These are phyloP conservation scores for Knoxdaviesia proteae DNA, from an alignment of 2,329 filamentous ascomycete species.

Conservation along the genomic window DNA sequence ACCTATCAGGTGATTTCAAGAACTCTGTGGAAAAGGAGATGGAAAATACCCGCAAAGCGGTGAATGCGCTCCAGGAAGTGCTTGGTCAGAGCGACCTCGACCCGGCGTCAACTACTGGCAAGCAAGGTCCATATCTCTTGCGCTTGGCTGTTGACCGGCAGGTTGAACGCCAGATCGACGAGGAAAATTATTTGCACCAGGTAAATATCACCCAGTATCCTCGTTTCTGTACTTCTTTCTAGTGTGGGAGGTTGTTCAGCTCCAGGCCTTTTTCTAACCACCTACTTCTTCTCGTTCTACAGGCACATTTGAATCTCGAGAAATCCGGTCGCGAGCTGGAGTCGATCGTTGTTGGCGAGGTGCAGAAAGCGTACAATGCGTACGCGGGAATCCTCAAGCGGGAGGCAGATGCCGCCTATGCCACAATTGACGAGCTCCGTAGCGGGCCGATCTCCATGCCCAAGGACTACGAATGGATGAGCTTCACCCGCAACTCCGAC, in stretches of 20 bases:
- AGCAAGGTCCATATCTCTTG: conserved; percentile 80
- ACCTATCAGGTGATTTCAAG: conserved; percentile 83
- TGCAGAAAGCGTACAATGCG: conserved; percentile 93
- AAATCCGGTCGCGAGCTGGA: conserved; percentile 87
- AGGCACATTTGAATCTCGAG: conserved; percentile 91
- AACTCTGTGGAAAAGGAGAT: conserved; percentile 93
- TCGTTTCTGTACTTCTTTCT: background rate
- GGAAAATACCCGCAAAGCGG: conserved; percentile 59
- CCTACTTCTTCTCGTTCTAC: conserved; percentile 5
- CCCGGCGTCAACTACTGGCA: conserved; percentile 47
- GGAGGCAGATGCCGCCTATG: conserved; percentile 66
- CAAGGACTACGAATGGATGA: conserved; percentile 77
- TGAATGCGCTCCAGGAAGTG: conserved; percentile 62
- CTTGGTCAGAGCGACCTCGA: conserved; percentile 65
- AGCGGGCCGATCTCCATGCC: conserved; percentile 79
- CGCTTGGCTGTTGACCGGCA: conserved; percentile 73
- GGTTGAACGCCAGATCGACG: conserved; percentile 79
- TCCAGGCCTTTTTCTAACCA: background rate
- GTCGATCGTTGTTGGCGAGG: conserved; percentile 88
- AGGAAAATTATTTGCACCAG: conserved; percentile 91
- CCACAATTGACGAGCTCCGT: conserved; percentile 60
- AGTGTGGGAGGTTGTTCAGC: background rate
- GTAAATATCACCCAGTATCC: conserved; percentile 24
- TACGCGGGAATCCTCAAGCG: conserved; percentile 81
- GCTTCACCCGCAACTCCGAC: conserved; percentile 60